A percentile compares a stretch with the other conserved stretches of the same genome.
Evolutionary conservation across 2,329 filamentous ascomycete species (phyloP).

Genomic region (Hymenoscyphus scutula): DNA sequence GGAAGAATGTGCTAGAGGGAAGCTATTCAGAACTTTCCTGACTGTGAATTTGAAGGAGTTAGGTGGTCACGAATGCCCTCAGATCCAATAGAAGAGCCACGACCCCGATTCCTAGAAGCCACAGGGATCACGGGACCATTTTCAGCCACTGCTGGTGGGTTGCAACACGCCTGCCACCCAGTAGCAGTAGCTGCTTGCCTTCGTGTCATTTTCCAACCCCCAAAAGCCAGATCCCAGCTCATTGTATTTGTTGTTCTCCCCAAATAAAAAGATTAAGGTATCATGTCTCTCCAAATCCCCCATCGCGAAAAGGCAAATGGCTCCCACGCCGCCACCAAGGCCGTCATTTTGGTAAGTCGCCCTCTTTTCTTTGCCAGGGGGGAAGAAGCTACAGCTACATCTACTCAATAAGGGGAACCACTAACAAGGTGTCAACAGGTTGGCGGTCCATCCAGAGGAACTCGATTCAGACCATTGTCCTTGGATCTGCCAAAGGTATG

Average conservation of each 20-base stretch:
- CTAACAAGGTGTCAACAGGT: slow-evolving; percentile 56
- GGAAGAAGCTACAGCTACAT: no score
- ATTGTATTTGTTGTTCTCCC: not conserved
- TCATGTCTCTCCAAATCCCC: slow-evolving; percentile 45
- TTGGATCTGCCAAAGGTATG: slow-evolving; percentile 90
- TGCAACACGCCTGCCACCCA: not conserved
- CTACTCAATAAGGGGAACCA: slow-evolving; percentile 12
- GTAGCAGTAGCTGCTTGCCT: not conserved
- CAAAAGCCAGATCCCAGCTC: slow-evolving; percentile 9
- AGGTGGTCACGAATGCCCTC: no score
- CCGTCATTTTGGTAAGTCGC: slow-evolving; percentile 79
- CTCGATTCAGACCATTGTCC: slow-evolving; percentile 89
- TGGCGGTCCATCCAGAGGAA: slow-evolving; percentile 91
- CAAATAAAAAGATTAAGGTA: slow-evolving; percentile 13
- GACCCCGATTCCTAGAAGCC: no score
- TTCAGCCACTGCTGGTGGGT: not conserved
- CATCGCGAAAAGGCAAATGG: slow-evolving; percentile 51
- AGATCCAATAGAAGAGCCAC: no score
- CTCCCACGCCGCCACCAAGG: slow-evolving; percentile 69
- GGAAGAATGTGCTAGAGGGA: no score
- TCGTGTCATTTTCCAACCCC: slow-evolving; percentile 3
- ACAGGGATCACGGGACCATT: no score
- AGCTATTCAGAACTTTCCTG: no score
- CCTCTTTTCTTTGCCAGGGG: slow-evolving; percentile 5
- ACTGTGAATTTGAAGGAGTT: no score